These are phyloP conservation scores for Ascochyta viciae-villosae DNA, from an alignment of 2,329 filamentous ascomycete species.

Conservation along the genomic window DNA sequence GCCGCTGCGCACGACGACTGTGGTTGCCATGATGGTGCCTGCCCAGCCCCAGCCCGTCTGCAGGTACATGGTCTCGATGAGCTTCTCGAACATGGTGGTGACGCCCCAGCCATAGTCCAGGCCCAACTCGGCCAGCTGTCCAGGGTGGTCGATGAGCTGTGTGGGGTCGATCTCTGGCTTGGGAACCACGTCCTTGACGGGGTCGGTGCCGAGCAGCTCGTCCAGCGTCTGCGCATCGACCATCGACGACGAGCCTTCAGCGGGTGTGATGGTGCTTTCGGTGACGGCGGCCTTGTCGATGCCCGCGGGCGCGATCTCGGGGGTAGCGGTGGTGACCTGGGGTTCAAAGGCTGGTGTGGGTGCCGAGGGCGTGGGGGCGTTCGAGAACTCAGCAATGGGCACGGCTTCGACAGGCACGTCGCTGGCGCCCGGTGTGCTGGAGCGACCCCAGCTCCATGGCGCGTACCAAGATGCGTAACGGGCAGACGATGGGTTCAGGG, in stretches of 20 bases:
- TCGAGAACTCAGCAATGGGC: conserved; percentile 31
- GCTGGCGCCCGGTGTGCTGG: conserved; percentile 30
- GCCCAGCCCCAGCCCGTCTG: conserved; percentile 81
- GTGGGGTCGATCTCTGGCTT: conserved; percentile 49
- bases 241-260: conserved; percentile 13
- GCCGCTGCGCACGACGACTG: conserved; percentile 67
- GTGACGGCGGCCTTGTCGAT: conserved; percentile 41
- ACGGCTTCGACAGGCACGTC: conserved; percentile 23
- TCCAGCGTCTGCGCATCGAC: conserved; percentile 28
- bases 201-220: conserved; percentile 26
- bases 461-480: conserved; percentile 46
- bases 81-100: conserved; percentile 74
- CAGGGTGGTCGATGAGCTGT: conserved; percentile 75
- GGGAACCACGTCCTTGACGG: conserved; percentile 23
- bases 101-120: conserved; percentile 88
- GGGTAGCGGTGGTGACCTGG: conserved; percentile 39
- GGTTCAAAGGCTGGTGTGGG: conserved; percentile 25
- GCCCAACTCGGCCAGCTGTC: conserved; percentile 82
- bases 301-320: conserved; percentile 46
- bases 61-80: conserved; percentile 84
- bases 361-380: conserved; percentile 13
- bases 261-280: conserved; percentile 23
- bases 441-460: conserved; percentile 45
- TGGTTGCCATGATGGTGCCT: conserved; percentile 71
- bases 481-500: conserved; percentile 34